These are phyloP conservation scores for Dillenia turbinata DNA, from an alignment of 164 flowering plant species.

Conservation along the genomic window DNA sequence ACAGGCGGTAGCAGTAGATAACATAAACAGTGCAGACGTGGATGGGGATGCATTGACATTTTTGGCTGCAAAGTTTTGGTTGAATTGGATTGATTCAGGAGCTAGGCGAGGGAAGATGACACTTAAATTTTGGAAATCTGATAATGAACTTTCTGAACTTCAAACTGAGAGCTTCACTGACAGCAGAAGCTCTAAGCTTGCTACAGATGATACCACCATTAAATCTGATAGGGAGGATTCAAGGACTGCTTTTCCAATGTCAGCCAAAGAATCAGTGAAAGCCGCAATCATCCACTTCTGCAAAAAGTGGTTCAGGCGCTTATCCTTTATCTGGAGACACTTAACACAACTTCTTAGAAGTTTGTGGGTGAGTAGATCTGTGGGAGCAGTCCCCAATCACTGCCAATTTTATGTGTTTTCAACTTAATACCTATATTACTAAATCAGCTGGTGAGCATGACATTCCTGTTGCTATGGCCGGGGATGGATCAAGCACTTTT, in stretches of 20 bases:
- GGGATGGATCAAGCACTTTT: too few relatives aligned
- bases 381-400: background rate
- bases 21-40: constrained; percentile 23
- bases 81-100: constrained; percentile 56
- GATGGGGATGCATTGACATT: constrained; percentile 45
- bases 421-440: too few relatives aligned
- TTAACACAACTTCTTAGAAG: constrained; percentile 30
- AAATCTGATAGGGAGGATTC: constrained; percentile 36
- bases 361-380: constrained; percentile 58
- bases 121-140: constrained; percentile 52
- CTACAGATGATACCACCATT: constrained; percentile 28
- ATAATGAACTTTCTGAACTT: constrained; percentile 47
- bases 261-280: constrained; percentile 57
- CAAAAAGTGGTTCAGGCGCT: constrained; percentile 61
- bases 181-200: constrained; percentile 25
- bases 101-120: constrained; percentile 55
- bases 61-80: constrained; percentile 55
- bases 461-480: too few relatives aligned
- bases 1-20: constrained; percentile 16
- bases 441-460: too few relatives aligned
- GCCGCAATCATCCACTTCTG: constrained; percentile 50
- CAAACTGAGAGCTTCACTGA: constrained; percentile 36
- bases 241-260: constrained; percentile 34
- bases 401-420: too few relatives aligned
- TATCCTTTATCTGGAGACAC: constrained; percentile 52